Percentiles rank a stretch among this genome's conserved stretches.
Conservation (phyloP, 1,284 basidiomycete genomes). For the Ceratobasidium sp. region DNA sequence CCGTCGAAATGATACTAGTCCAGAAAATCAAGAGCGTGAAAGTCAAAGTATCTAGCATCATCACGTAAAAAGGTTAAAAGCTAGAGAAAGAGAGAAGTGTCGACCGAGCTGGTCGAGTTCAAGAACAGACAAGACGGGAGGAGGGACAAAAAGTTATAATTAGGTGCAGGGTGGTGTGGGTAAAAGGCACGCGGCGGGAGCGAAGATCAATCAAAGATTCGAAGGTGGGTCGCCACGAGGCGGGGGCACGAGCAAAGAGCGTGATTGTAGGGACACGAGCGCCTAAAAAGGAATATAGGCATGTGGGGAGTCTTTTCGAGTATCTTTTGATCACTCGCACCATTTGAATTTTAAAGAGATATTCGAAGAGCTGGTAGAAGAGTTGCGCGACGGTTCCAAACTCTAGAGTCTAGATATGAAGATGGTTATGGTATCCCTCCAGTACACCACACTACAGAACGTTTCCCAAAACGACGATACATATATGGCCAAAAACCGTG, state of each 20-base stretch:
- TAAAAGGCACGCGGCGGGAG: background rate
- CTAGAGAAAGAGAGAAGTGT: background rate
- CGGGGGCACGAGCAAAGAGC: conserved; percentile 15
- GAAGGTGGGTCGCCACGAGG: conserved; percentile 29
- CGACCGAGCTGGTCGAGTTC: conserved; percentile 20
- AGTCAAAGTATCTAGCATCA: background rate
- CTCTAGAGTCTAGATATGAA: no score
- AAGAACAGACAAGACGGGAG: background rate
- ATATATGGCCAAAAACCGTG: no score
- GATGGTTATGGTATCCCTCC: no score
- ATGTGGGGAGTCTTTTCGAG: background rate
- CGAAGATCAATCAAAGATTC: conserved; percentile 9
- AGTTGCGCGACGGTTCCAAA: no score
- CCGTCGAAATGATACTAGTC: conserved; percentile 32
- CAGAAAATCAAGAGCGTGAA: conserved; percentile 12
- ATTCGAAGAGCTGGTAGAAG: conserved; percentile 2
- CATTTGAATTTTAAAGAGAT: no score
- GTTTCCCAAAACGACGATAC: no score
- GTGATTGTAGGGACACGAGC: background rate
- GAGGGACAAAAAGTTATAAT: conserved; percentile 11
- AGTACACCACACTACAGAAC: no score
- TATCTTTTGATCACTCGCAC: no score
- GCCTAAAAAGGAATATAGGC: background rate
- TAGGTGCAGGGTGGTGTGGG: conserved; percentile 7
- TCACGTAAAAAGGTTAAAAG: no score